A percentile compares a stretch with the other conserved stretches of the same genome.
These are phyloP conservation scores for Boletus edulis DNA, from an alignment of 768 basidiomycete species.

Conservation along the genomic window DNA sequence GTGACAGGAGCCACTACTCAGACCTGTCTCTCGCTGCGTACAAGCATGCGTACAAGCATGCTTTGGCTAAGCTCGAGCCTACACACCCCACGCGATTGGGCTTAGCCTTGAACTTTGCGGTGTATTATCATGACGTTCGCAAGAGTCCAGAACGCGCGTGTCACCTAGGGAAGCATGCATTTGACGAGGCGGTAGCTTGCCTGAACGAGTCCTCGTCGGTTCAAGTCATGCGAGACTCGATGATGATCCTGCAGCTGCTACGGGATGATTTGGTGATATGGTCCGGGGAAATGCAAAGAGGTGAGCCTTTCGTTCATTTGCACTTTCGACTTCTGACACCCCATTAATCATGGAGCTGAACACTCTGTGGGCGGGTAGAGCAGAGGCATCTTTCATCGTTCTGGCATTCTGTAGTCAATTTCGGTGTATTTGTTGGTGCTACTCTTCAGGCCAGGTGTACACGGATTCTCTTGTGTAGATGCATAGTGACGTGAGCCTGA, in stretches of 20 bases:
- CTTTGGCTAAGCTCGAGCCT: constrained; percentile 65
- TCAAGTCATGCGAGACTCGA: constrained; percentile 61
- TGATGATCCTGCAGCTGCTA: constrained; percentile 80
- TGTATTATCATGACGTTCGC: constrained; percentile 87
- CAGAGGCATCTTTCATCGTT: not conserved
- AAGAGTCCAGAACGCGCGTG: constrained; percentile 85
- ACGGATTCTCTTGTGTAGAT: not conserved
- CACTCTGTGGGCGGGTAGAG: constrained; percentile 17
- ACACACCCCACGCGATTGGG: constrained; percentile 87
- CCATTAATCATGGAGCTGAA: constrained; percentile 21
- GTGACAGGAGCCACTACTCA: constrained; percentile 65
- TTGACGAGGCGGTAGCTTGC: constrained; percentile 83
- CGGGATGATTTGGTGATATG: constrained; percentile 85
- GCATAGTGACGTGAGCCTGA: not conserved
- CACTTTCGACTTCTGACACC: constrained; percentile 12
- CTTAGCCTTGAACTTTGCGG: constrained; percentile 89
- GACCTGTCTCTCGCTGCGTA: constrained; percentile 80
- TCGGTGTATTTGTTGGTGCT: not conserved
- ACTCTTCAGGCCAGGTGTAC: constrained; percentile 1
- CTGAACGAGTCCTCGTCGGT: constrained; percentile 43
- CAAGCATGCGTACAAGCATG: constrained; percentile 84
- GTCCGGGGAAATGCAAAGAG: constrained; percentile 68
- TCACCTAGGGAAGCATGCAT: constrained; percentile 87
- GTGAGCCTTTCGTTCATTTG: constrained; percentile 19
- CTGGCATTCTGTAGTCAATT: not conserved